Evolutionary conservation across 2,329 filamentous ascomycete species (phyloP).

Genomic region (Ascochyta pisi): DNA sequence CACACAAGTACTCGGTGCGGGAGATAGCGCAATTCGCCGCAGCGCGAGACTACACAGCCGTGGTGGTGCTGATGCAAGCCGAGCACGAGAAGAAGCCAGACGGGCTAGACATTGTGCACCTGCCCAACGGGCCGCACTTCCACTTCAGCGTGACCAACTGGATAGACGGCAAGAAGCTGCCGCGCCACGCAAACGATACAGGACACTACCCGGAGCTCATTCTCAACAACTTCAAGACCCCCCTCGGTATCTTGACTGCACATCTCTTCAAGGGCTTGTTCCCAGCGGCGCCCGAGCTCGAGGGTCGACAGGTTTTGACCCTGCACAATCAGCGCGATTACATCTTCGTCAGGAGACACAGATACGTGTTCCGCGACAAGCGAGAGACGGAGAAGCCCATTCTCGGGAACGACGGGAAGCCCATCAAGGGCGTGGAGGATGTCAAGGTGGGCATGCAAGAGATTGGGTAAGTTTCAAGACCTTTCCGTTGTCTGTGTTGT

Average conservation of each 20-base stretch:
- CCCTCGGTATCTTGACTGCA: slow-evolving; percentile 85
- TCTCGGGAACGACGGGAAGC: slow-evolving; percentile 79
- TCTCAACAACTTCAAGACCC: slow-evolving; percentile 93
- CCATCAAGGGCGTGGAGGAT: slow-evolving; percentile 82
- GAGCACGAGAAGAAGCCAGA: slow-evolving; percentile 74
- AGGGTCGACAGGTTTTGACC: slow-evolving; percentile 88
- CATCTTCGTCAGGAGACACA: slow-evolving; percentile 88
- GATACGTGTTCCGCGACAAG: slow-evolving; percentile 94
- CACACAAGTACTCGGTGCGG: slow-evolving; percentile 88
- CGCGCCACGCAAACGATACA: slow-evolving; percentile 86
- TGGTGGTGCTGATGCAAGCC: slow-evolving; percentile 88
- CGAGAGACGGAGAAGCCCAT: slow-evolving; percentile 85
- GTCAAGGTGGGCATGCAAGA: slow-evolving; percentile 90
- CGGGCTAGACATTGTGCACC: slow-evolving; percentile 81
- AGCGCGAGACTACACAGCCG: slow-evolving; percentile 81
- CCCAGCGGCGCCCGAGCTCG: slow-evolving; percentile 80
- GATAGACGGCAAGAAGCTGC: slow-evolving; percentile 85
- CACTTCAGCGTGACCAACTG: slow-evolving; percentile 92
- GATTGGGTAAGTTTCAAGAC: slow-evolving; percentile 61
- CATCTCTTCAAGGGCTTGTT: slow-evolving; percentile 80
- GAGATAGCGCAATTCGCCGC: slow-evolving; percentile 88
- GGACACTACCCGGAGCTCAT: slow-evolving; percentile 89
- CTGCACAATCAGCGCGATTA: slow-evolving; percentile 96
- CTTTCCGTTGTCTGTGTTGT: background rate
- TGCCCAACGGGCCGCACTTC: slow-evolving; percentile 87